Percentiles rank a stretch among this genome's conserved stretches.
These are phyloP conservation scores for Fraxinus nigra DNA, from an alignment of 305 asterid genomes.

Conservation along the genomic window DNA sequence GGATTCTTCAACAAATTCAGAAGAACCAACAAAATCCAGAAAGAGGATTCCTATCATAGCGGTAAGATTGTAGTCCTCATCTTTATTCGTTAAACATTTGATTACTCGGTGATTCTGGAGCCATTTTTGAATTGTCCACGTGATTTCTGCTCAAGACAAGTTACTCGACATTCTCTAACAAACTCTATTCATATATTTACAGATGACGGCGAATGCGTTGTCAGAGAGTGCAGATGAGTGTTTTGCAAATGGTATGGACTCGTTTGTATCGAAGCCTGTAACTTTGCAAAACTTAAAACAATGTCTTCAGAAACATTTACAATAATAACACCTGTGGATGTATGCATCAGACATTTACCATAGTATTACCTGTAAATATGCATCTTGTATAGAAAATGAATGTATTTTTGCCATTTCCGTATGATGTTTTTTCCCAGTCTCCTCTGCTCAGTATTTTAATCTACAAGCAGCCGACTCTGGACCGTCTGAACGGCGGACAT, in stretches of 20 bases:
- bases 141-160: neutral
- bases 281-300: constrained; percentile 69
- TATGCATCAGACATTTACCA: constrained; percentile 40
- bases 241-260: constrained; percentile 93
- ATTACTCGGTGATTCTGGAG: neutral
- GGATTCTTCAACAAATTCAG: constrained; percentile 27
- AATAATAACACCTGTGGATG: constrained; percentile 39
- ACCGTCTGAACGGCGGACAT: neutral
- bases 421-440: constrained; percentile 10
- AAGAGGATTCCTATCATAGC: constrained; percentile 73
- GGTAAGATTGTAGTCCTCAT: constrained; percentile 35
- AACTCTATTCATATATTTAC: constrained; percentile 23
- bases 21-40: constrained; percentile 24
- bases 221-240: constrained; percentile 92
- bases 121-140: neutral
- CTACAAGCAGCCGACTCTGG: neutral
- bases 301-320: constrained; percentile 59
- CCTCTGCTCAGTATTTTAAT: neutral
- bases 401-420: constrained; percentile 46
- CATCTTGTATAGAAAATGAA: constrained; percentile 49
- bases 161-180: neutral
- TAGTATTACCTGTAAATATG: constrained; percentile 43
- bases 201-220: constrained; percentile 91
- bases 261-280: constrained; percentile 83
- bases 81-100: neutral